These are phyloP conservation scores for Lecanoromycetidae sp. DNA, from an alignment of 2,329 filamentous ascomycete species.

Conservation along the genomic window DNA sequence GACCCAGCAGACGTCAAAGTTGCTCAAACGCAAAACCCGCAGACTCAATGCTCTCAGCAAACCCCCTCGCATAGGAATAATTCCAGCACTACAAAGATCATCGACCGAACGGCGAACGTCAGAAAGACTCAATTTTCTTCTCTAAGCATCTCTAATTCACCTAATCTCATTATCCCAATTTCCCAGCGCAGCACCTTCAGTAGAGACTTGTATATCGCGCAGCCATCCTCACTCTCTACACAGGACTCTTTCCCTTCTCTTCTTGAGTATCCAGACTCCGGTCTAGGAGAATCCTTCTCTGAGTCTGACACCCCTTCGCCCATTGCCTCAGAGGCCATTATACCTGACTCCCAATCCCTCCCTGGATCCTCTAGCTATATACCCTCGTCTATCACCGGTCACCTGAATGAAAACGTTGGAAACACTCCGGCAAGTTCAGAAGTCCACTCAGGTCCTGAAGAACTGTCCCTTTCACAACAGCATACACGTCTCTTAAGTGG, in stretches of 20 bases:
- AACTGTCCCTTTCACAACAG: too few species aligned
- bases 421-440: too few species aligned
- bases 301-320: not conserved
- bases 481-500: too few species aligned
- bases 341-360: conserved; percentile 18
- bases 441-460: too few species aligned
- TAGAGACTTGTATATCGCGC: conserved; percentile 13
- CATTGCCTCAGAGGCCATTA: not conserved
- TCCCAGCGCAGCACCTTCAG: conserved; percentile 16
- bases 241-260: not conserved
- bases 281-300: not conserved
- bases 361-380: conserved; percentile 12
- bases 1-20: not conserved
- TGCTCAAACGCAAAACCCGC: not conserved
- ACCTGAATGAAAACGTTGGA: too few species aligned
- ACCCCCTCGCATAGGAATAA: too few species aligned
- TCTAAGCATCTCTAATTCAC: not conserved
- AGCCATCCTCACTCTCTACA: conserved; percentile 14
- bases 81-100: not conserved
- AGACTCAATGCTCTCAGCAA: not conserved
- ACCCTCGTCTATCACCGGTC: conserved; percentile 2
- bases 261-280: conserved; percentile 2
- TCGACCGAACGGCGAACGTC: too few species aligned
- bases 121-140: not conserved
- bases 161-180: conserved; percentile 9